Base-by-base conservation (phyloP, 495 filamentous ascomycete genomes). In the Neurospora sp. region DNA sequence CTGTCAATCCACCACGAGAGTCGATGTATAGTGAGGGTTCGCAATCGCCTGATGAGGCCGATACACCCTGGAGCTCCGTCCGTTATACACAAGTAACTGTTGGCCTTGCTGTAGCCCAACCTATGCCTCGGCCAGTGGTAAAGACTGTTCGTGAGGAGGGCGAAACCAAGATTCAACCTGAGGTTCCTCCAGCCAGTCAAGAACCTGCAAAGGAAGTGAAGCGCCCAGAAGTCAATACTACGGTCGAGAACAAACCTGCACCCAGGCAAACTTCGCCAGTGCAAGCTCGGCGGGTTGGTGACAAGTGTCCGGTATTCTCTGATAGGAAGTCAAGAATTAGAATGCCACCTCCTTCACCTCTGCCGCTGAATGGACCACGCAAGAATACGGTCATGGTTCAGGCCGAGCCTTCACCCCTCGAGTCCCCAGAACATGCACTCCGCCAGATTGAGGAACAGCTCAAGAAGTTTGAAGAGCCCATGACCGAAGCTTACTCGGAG, bases 261-360 rank as follows among this genome's bases (percentile, higher is more conserved):
- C 73, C 73, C 74, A 70, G 77, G 70, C 40, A 72, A 40, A 40
- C 72, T n/a, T 72, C 79, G 20, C 69, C 75, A 73, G n/a, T 88
- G 85, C 81, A 86, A 88, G 53, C 53, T 76, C 79, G 80, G 20
- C 85, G 87, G 3, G 77, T 87, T 35, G 87, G 87, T 27, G 86
- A 88, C 27, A 81, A 85, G 14, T 84, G 85, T 48, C 87, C 86
- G 18, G 80, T 83, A 3, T 88, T 88, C 78, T 88, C 86, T 6
- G 81, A 79, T n/a, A 78, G 84, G 71, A 82, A 79, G 75, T 78
- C 79, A 16, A 79, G 76, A 74, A 73, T 76, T 40, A 84, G 84
- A 72, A 83, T 85, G 80, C 80, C 84, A 10, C 83, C 85, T 12
- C 86, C 87, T 7, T 79, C 85, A 16, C 87, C 86, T 44, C 78